A percentile compares a stretch with the other conserved stretches of the same genome.
These are phyloP conservation scores for Populus hybrid DNA, from an alignment of 441 rosid genomes.

Conservation along the genomic window DNA sequence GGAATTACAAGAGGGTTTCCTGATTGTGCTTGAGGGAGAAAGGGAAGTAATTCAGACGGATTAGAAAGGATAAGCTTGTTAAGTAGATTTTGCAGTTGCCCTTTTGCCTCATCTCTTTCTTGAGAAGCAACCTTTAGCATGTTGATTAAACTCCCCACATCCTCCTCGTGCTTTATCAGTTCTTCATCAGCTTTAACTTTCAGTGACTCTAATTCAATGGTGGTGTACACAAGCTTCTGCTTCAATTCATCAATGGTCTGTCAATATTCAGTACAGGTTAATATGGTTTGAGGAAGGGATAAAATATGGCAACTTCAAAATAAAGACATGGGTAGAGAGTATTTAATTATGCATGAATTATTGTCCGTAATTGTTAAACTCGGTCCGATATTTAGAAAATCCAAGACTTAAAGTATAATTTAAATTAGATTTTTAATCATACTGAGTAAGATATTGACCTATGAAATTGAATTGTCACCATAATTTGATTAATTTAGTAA, in stretches of 20 bases:
- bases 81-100: not conserved
- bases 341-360: no score
- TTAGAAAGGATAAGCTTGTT: not conserved
- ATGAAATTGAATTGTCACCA: no score
- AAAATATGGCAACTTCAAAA: no score
- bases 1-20: not conserved
- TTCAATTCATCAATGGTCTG: not conserved
- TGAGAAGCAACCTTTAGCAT: not conserved
- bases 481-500: no score
- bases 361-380: no score
- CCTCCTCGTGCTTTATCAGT: not conserved
- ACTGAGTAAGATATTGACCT: no score
- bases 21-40: not conserved
- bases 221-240: not conserved
- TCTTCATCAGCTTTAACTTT: not conserved
- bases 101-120: not conserved
- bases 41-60: not conserved
- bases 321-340: no score
- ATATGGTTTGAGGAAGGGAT: not conserved
- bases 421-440: no score
- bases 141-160: not conserved
- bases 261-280: conserved; percentile 3
- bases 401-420: no score
- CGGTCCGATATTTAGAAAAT: no score
- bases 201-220: conserved; percentile 3